A percentile compares a stretch with the other conserved stretches of the same genome.
phyloP scores from a whole-genome alignment of 306 rosid genomes.

The Cicer chorassanicum region DNA sequence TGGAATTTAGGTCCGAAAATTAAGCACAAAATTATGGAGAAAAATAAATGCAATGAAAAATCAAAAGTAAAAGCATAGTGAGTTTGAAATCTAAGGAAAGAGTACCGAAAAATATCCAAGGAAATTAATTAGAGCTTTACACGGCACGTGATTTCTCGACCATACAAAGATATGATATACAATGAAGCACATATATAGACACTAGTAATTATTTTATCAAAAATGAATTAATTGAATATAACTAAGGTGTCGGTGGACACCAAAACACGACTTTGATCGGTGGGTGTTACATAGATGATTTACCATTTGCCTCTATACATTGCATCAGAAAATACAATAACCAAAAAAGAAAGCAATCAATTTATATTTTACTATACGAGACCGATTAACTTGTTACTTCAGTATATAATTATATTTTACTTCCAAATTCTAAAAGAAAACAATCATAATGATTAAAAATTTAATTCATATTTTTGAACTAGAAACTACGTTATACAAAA shows the following conservation, averaged over 20 bases:
- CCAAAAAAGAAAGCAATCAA: too few relatives aligned
- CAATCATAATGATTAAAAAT: neutral
- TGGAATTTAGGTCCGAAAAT: neutral
- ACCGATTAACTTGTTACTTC: neutral
- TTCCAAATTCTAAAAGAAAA: neutral
- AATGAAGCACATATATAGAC: too few relatives aligned
- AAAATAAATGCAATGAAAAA: neutral
- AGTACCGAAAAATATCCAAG: neutral
- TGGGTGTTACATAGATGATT: too few relatives aligned
- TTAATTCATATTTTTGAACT: neutral
- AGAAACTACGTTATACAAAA: neutral
- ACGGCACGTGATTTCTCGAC: neutral
- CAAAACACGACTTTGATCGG: too few relatives aligned
- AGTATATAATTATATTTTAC: neutral
- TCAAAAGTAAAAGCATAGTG: neutral
- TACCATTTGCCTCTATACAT: neutral
- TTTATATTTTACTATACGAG: neutral
- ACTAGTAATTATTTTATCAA: too few relatives aligned
- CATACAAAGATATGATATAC: too few relatives aligned
- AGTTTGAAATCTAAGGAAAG: neutral
- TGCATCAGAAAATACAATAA: neutral
- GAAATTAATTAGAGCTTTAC: conserved; percentile 4
- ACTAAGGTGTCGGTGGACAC: too few relatives aligned
- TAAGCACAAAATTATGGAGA: neutral
- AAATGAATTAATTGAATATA: too few relatives aligned